phyloP scores from a whole-genome alignment of 1,139 yeast species.

The Taphrina wiesneri region DNA sequence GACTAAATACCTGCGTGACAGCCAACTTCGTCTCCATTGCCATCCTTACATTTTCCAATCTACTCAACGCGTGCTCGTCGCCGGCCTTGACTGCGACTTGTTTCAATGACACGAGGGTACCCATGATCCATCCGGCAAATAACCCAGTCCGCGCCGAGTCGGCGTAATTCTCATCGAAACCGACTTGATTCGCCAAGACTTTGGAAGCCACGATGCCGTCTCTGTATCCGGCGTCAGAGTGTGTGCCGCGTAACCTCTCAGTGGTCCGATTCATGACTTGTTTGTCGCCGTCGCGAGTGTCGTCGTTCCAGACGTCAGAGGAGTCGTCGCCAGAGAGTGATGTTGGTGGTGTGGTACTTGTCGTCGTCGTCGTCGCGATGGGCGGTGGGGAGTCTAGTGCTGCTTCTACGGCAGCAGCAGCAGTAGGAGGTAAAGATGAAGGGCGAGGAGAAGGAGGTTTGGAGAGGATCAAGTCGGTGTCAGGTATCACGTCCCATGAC shows the following conservation, averaged over 20 bases:
- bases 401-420: too few relatives aligned
- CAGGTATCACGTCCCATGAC: not conserved
- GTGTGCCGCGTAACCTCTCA: conserved; percentile 4
- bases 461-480: not conserved
- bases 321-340: too few relatives aligned
- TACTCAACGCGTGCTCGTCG: not conserved
- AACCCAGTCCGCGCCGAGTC: conserved; percentile 1
- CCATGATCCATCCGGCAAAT: conserved; percentile 19
- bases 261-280: not conserved
- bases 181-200: conserved; percentile 12
- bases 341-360: too few relatives aligned
- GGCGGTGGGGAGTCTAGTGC: not conserved
- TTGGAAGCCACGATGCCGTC: conserved; percentile 27
- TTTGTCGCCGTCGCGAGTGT: not conserved
- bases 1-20: conserved; percentile 7
- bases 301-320: too few relatives aligned
- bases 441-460: not conserved
- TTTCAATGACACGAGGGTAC: not conserved
- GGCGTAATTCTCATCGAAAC: conserved; percentile 27
- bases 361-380: not conserved
- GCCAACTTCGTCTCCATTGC: not conserved
- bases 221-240: conserved; percentile 17
- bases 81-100: not conserved
- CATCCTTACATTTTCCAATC: not conserved
- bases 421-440: not conserved